Evolutionary conservation across 768 basidiomycete genomes (phyloP).

Genomic region (Gymnopilus junonius): DNA sequence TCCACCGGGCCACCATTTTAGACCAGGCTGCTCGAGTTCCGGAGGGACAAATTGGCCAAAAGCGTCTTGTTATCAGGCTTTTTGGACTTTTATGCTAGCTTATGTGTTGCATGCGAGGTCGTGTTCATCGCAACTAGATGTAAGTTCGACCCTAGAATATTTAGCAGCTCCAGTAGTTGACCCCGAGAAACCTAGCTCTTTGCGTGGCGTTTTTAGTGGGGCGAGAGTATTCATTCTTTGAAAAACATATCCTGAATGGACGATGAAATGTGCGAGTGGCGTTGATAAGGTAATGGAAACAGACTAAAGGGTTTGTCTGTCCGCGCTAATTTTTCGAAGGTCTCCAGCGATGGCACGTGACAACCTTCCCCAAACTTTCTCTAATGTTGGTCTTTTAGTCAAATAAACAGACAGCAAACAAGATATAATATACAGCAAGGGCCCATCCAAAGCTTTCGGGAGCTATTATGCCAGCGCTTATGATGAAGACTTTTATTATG

Average conservation of each 20-base stretch:
- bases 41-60: not conserved
- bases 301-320: no score
- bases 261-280: not conserved
- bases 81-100: not conserved
- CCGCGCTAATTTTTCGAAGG: no score
- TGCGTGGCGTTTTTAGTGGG: not conserved
- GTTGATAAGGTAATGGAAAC: not conserved
- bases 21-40: not conserved
- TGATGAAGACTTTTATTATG: no score
- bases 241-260: not conserved
- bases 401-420: no score
- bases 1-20: not conserved
- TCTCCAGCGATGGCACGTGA: no score
- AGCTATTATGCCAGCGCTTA: no score
- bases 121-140: not conserved
- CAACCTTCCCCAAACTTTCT: no score
- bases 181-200: not conserved
- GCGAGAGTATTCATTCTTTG: no score
- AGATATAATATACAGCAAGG: no score
- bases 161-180: not conserved
- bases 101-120: not conserved
- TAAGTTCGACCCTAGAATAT: not conserved
- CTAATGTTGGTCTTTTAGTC: no score
- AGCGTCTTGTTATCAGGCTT: not conserved
- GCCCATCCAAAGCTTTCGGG: no score